Percentiles rank a stretch among this genome's conserved stretches.
phyloP scores from a whole-genome alignment of 768 basidiomycete species.

The Mycena alexandri region DNA sequence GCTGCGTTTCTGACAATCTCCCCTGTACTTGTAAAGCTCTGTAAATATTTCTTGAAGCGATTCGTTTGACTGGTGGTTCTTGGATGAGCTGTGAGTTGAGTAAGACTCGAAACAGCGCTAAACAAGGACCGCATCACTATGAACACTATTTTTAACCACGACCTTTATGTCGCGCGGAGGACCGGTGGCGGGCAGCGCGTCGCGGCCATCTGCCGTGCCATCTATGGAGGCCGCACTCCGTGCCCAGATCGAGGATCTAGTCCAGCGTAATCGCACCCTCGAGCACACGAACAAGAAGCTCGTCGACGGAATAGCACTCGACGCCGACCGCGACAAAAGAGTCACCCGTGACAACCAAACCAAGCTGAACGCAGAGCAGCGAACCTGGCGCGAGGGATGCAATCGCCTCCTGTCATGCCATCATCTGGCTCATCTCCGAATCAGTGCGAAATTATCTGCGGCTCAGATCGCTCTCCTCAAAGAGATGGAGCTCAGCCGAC shows the following conservation, averaged over 20 bases:
- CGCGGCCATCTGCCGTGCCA: constrained; percentile 37
- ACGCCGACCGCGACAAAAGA: constrained; percentile 57
- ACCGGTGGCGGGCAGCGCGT: constrained; percentile 6
- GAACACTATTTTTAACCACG: constrained; percentile 1
- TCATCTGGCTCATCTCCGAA: constrained; percentile 72
- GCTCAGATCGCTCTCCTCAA: constrained; percentile 65
- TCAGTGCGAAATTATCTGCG: constrained; percentile 65
- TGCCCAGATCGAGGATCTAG: constrained; percentile 79
- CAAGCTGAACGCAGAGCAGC: constrained; percentile 65
- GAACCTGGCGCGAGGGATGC: constrained; percentile 67
- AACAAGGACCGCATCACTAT: neutral
- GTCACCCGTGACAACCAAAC: constrained; percentile 58
- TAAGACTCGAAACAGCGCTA: too few relatives aligned
- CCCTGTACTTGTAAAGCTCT: neutral
- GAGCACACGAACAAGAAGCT: constrained; percentile 73
- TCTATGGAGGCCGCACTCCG: constrained; percentile 70
- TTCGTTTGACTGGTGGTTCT: too few relatives aligned
- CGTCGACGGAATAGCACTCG: constrained; percentile 58
- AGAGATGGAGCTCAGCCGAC: constrained; percentile 65
- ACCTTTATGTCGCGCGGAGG: constrained; percentile 31
- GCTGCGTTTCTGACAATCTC: constrained; percentile 10
- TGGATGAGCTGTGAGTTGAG: too few relatives aligned
- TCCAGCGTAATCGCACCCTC: constrained; percentile 73
- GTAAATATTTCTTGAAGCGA: too few relatives aligned
- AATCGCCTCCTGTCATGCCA: constrained; percentile 73